Conservation (phyloP, 345 rosid genomes). For the Linum usitatissimum region DNA sequence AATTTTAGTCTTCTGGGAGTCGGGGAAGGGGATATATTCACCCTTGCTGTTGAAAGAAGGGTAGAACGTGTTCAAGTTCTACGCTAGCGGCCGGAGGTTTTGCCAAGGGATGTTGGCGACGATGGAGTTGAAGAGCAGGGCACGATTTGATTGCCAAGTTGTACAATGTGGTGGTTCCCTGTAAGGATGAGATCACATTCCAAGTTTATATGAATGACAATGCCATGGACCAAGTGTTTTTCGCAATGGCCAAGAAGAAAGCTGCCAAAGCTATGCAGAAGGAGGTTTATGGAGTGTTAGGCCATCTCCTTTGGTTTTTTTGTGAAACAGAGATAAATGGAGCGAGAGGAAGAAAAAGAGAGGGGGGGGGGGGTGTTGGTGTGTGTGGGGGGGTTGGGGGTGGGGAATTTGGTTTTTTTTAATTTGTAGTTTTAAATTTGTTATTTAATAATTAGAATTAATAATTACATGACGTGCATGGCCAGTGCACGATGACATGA, state of each 20-base stretch:
- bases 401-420: too few relatives aligned
- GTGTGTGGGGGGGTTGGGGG: too few relatives aligned
- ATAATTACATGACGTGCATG: too few relatives aligned
- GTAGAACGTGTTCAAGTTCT: conserved; percentile 75
- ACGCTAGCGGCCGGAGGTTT: conserved; percentile 87
- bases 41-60: conserved; percentile 86
- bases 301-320: too few relatives aligned
- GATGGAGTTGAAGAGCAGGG: conserved; percentile 86
- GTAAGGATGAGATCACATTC: conserved; percentile 79
- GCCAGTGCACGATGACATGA: too few relatives aligned
- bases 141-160: conserved; percentile 79
- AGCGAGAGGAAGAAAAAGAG: too few relatives aligned
- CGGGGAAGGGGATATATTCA: conserved; percentile 71
- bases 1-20: conserved; percentile 78
- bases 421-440: too few relatives aligned
- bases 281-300: too few relatives aligned
- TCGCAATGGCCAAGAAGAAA: conserved; percentile 83
- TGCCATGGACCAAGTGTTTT: conserved; percentile 76
- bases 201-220: conserved; percentile 94
- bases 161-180: conserved; percentile 64
- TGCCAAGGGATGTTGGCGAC: conserved; percentile 93
- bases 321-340: too few relatives aligned
- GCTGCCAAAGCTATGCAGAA: conserved; percentile 74
- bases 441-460: too few relatives aligned
- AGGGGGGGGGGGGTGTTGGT: too few relatives aligned